Percentiles rank a stretch among this genome's conserved stretches.
Evolutionary conservation across 768 basidiomycete species (phyloP).

Genomic region (Infundibulicybe gibba): DNA sequence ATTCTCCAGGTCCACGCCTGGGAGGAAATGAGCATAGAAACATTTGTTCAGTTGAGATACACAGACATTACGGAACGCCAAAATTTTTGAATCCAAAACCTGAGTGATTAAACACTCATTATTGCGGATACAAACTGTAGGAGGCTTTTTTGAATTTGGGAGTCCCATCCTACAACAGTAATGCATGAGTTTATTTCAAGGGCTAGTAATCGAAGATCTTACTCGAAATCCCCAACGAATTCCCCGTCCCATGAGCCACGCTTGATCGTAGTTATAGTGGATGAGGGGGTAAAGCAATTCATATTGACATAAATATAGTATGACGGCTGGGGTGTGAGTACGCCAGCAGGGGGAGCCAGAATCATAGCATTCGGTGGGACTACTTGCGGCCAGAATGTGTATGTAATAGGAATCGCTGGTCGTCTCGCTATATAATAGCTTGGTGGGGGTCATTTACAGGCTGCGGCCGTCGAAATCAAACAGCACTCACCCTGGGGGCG

Average conservation of each 20-base stretch:
- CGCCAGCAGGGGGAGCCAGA: conserved; percentile 25
- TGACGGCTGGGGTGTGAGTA: conserved; percentile 23
- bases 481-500: conserved; percentile 22
- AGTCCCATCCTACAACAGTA: conserved; percentile 28
- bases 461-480: neutral
- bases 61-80: conserved; percentile 30
- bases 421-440: conserved; percentile 24
- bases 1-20: conserved; percentile 35
- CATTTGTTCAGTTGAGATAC: neutral
- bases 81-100: conserved; percentile 25
- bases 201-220: conserved; percentile 4
- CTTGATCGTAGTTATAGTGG: conserved; percentile 40
- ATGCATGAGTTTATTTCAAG: neutral
- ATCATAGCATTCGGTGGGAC: conserved; percentile 36
- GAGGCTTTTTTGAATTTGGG: conserved; percentile 21
- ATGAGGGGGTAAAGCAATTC: conserved; percentile 49
- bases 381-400: conserved; percentile 31
- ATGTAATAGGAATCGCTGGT: conserved; percentile 29
- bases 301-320: conserved; percentile 43
- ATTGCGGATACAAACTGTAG: conserved; percentile 29
- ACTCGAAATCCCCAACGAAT: conserved; percentile 48
- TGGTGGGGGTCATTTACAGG: neutral
- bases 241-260: conserved; percentile 38
- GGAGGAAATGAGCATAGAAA: conserved; percentile 4
- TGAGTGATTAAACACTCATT: conserved; percentile 33